These are phyloP conservation scores for Colletotrichum camelliae DNA, from an alignment of 2,329 filamentous ascomycete genomes.

Conservation along the genomic window DNA sequence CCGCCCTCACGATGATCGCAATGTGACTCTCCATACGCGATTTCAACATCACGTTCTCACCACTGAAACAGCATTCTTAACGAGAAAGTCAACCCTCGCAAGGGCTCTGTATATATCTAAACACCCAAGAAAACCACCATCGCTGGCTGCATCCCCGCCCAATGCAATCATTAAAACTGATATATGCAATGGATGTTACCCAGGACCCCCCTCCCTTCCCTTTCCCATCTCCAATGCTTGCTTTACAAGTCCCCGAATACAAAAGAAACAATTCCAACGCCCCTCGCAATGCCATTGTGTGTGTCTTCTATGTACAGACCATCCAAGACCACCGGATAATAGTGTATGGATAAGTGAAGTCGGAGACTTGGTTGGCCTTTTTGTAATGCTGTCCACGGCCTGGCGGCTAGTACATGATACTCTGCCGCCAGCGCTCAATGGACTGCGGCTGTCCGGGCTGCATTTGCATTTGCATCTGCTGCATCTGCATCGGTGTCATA, in stretches of 20 bases:
- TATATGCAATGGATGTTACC: neutral
- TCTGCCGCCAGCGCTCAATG: conserved; percentile 45
- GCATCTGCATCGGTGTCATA: conserved; percentile 28
- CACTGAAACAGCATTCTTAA: accelerated
- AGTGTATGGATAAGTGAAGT: neutral
- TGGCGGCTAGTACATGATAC: conserved; percentile 31
- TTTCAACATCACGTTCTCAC: neutral
- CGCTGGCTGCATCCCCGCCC: neutral
- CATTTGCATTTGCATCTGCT: conserved; percentile 16
- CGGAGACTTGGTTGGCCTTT: neutral
- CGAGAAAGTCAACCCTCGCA: neutral
- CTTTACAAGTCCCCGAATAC: neutral
- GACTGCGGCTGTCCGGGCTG: conserved; percentile 22
- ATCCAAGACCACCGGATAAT: neutral
- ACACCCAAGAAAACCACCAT: neutral
- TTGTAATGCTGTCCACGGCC: neutral
- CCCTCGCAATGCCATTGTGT: conserved; percentile 16
- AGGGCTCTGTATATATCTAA: neutral
- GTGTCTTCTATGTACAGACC: neutral
- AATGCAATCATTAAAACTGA: neutral
- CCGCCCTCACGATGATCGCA: neutral
- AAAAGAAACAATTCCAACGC: conserved; percentile 14
- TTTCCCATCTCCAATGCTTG: neutral
- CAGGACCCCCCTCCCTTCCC: neutral
- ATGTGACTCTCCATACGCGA: neutral